Percentiles rank a stretch among this genome's conserved stretches.
phyloP scores from a whole-genome alignment of 129 eudicot genomes.

The Apium graveolens region DNA sequence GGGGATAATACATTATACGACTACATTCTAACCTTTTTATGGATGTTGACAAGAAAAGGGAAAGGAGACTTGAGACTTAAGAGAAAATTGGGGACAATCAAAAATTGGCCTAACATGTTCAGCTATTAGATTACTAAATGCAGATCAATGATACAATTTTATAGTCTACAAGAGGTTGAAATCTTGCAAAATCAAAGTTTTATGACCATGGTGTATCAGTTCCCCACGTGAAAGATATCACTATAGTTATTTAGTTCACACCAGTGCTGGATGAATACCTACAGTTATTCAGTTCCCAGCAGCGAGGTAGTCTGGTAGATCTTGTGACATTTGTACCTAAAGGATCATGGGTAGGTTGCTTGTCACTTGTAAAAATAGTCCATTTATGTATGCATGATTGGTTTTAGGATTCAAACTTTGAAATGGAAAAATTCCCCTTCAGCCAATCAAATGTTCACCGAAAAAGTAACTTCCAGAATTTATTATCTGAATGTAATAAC shows the following conservation, averaged over 20 bases:
- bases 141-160: neutral
- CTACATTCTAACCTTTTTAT: neutral
- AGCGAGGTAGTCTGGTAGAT: neutral
- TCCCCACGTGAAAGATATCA: neutral
- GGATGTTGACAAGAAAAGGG: neutral
- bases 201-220: neutral
- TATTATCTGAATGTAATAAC: conserved; percentile 15
- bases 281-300: neutral
- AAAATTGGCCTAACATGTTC: neutral
- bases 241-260: neutral
- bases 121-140: neutral
- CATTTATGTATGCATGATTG: neutral
- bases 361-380: neutral
- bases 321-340: neutral
- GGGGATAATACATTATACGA: neutral
- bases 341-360: neutral
- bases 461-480: neutral
- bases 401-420: neutral
- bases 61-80: neutral
- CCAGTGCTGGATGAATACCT: neutral
- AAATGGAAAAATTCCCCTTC: neutral
- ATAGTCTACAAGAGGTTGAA: neutral
- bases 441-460: neutral
- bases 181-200: neutral
- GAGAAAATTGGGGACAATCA: neutral